Conservation (phyloP, 2,329 filamentous ascomycete genomes). For the Trichoderma atroviride region DNA sequence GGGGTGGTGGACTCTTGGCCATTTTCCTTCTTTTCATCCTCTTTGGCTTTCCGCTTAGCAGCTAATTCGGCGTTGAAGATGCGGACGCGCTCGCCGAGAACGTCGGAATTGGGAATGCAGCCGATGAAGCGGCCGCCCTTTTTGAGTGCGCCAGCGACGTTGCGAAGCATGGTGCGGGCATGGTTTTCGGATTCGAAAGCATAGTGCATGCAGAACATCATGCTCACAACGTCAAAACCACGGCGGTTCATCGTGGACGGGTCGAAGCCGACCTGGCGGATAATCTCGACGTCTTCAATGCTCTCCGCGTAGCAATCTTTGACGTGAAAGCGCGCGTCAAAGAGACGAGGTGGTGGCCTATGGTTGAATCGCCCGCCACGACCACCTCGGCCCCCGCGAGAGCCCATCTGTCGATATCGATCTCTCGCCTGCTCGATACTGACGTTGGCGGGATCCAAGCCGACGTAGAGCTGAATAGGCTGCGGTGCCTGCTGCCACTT, state of each 20-base stretch:
- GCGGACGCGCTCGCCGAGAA: conserved; percentile 78
- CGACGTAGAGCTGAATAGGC: conserved; percentile 88
- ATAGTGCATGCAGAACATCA: conserved; percentile 99
- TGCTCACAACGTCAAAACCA: conserved; percentile 94
- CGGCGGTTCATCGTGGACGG: conserved; percentile 70
- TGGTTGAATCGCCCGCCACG: conserved; percentile 51
- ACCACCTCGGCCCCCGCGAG: conserved; percentile 59
- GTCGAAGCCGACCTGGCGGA: conserved; percentile 87
- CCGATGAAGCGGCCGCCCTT: conserved; percentile 95
- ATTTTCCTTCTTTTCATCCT: conserved; percentile 34
- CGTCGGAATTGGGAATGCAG: conserved; percentile 94
- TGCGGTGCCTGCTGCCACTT: conserved; percentile 98
- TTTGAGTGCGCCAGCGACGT: conserved; percentile 86
- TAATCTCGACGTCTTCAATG: conserved; percentile 77
- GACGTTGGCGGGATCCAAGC: conserved; percentile 88
- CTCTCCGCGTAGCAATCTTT: conserved; percentile 92
- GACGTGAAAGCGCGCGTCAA: conserved; percentile 83
- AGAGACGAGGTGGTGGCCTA: conserved; percentile 60
- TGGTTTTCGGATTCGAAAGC: conserved; percentile 93
- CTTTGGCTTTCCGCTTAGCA: conserved; percentile 44
- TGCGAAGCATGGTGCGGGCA: conserved; percentile 87
- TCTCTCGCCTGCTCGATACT: conserved; percentile 89
- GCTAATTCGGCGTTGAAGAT: conserved; percentile 65
- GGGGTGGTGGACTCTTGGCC: conserved; percentile 33
- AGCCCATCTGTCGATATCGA: conserved; percentile 74